Evolutionary conservation across 2,329 filamentous ascomycete species (phyloP), one percentile per base, ranked within the genome.

Genomic region (Aspergillus hiratsukae): DNA sequence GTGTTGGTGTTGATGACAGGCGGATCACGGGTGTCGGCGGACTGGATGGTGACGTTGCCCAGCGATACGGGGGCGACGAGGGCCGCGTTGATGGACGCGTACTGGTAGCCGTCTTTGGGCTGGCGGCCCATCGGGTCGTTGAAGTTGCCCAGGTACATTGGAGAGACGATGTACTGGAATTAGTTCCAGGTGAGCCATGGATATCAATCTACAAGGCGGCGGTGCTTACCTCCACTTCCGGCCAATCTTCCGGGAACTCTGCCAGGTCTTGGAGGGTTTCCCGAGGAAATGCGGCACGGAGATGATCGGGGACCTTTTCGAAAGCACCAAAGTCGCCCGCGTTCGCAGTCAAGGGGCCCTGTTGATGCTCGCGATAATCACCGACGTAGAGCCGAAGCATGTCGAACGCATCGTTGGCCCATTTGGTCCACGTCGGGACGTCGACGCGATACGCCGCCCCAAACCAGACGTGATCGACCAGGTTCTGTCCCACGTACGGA

Each of bases 181-280:
- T 41, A n/a, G 40, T 41, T 19, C 19, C 3, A 10, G 2, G 9
- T 10, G 19, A 41, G 17, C 37, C 14, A n/a, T 41, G 40, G 17
- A 10, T 7, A 6, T 19, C 10, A n/a, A 8, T n/a, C 2, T 6
- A 41, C 40, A 41, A 41, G 40, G 14, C 45, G n/a, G 48, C 41
- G 3, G 53, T 52, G 14, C 62, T 46, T 52, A 61, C 64, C 48
- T 73, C 70, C 11, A 74, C 28, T n/a, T 73, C 64, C 1, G 71
- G 68, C 72, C 71, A 75, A 58, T 75, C 71, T 0, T 56, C 25
- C 1, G 71, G 62, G 67, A 71, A 69, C 6, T 29, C 28, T 3
- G 52, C 60, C 0, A 70, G 60, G 11, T 54, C 51, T 49, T 52
- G 28, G 49, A 54, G 51, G 57, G 61, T 46, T 54, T 53, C 9